Conservation (phyloP, 805 yeast genomes). For the Candida endomychidarum region DNA sequence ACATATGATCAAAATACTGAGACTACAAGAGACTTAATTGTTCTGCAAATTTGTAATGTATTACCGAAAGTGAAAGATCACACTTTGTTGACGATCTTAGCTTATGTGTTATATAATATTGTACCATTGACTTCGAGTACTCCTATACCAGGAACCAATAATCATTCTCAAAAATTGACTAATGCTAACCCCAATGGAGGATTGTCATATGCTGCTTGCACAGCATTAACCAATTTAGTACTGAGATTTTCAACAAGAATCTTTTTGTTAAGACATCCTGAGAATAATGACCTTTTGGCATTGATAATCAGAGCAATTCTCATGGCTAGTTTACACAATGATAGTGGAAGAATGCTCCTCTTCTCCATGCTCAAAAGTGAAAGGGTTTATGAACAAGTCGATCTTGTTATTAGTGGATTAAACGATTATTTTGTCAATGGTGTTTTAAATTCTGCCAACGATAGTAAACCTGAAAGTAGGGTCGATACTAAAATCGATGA, state of each 20-base stretch:
- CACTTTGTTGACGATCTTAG: constrained; percentile 40
- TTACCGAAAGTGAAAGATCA: constrained; percentile 20
- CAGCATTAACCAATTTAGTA: constrained; percentile 44
- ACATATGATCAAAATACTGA: constrained; percentile 41
- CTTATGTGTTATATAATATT: constrained; percentile 63
- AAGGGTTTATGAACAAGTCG: constrained; percentile 34
- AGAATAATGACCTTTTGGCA: constrained; percentile 58
- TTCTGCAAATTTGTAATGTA: constrained; percentile 51
- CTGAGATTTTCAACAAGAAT: constrained; percentile 34
- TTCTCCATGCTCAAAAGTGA: constrained; percentile 48
- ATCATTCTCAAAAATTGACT: constrained; percentile 24
- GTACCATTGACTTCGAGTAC: constrained; percentile 36
- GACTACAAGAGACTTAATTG: constrained; percentile 64
- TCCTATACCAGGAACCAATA: constrained; percentile 16
- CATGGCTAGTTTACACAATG: constrained; percentile 48
- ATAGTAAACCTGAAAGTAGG: constrained; percentile 5
- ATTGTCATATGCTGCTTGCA: constrained; percentile 52
- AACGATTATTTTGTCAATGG: constrained; percentile 25
- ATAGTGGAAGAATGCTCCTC: constrained; percentile 53
- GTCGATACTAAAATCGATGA: constrained; percentile 1
- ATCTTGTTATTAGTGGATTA: constrained; percentile 32
- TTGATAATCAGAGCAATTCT: constrained; percentile 57
- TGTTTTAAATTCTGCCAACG: constrained; percentile 16
- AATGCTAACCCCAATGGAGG: constrained; percentile 40
- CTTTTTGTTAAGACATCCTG: constrained; percentile 37